Evolutionary conservation across 2,329 filamentous ascomycete species (phyloP), one percentile per base, ranked within the genome.

Genomic region (Colletotrichum graminicola): DNA sequence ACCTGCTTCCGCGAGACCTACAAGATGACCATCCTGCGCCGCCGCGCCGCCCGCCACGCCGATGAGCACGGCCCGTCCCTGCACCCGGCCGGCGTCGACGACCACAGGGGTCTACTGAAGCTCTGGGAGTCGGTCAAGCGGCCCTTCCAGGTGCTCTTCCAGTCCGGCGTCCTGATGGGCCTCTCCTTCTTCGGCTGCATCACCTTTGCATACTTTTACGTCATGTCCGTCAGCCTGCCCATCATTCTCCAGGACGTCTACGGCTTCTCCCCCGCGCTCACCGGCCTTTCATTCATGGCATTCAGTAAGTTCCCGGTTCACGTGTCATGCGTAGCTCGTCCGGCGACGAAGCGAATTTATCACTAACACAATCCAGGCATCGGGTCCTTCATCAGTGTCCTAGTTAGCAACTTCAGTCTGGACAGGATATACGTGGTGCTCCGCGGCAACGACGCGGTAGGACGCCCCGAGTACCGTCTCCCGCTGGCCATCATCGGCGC

Each of bases 1-100:
- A 79, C 80, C 0, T 84, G 80, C 75, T 89, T 88, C 75, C 79
- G 84, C 7, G 90, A 92, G 80, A 92, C 90, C 16, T 92, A 91
- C 78, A 87, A 86, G 75, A 83, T 89, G 51, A 80, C 84, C 1
- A 89, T 91, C 56, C 78, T 91, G 52, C 78, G 83, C 54, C 80
- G 81, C 3, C 79, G 83, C 62, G 86, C 80, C 7, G 77, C 77
- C 26, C 76, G 75, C 54, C 70, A 80, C 67, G 76, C 78, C 26
- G 55, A 55, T 6, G 80, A 80, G 60, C 79, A 78, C 2, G 79
- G 78, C 1, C 59, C 59, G 16, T 41, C 65, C 29, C 39, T 71
- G 12, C 68, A 60, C 41, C 65, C 68, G 23, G 68, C 68, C 32
- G 59, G 52, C 12, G 65, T 72, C 2, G 69, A 72, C 52, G 79